These are phyloP conservation scores for Nitzschia inconspicua DNA, from an alignment of 108 stramenopile genomes.

Conservation along the genomic window DNA sequence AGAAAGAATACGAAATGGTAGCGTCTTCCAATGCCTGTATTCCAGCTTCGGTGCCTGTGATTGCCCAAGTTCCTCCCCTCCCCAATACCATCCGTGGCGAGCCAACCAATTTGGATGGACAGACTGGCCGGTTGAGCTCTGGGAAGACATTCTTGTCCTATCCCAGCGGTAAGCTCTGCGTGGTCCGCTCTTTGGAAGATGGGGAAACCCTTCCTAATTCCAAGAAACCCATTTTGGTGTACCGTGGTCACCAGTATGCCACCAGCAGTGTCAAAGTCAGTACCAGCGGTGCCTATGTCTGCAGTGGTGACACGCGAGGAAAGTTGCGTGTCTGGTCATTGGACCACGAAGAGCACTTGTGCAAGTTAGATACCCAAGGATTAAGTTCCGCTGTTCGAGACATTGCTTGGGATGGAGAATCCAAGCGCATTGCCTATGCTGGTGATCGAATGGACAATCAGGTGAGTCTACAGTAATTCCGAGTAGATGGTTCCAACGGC, in stretches of 20 bases:
- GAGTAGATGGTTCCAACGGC: too few species aligned
- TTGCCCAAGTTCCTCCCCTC: conserved; percentile 47
- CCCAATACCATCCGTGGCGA: conserved; percentile 69
- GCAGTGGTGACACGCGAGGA: conserved; percentile 81
- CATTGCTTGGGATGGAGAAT: conserved; percentile 93
- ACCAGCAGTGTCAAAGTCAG: conserved; percentile 65
- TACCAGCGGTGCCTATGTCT: conserved; percentile 88
- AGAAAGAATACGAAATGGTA: too few species aligned
- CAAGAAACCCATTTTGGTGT: conserved; percentile 60
- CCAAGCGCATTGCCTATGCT: conserved; percentile 73
- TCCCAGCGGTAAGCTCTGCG: conserved; percentile 46
- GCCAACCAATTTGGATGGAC: conserved; percentile 61
- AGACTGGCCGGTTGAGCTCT: conserved; percentile 49
- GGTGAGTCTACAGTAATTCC: too few species aligned
- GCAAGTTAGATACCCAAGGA: conserved; percentile 58
- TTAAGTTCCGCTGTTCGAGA: conserved; percentile 74
- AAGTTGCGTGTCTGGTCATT: conserved; percentile 90
- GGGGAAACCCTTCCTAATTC: conserved; percentile 29
- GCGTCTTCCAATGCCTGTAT: conserved; percentile 75
- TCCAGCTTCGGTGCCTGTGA: conserved; percentile 55
- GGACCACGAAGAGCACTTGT: conserved; percentile 91
- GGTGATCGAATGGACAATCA: conserved; percentile 35
- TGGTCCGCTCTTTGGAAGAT: conserved; percentile 48
- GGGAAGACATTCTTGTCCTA: conserved; percentile 63
- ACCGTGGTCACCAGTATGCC: conserved; percentile 86